A percentile compares a stretch with the other conserved stretches of the same genome.
phyloP scores from a whole-genome alignment of 139 green algal genomes.

The Micractinium sp. region DNA sequence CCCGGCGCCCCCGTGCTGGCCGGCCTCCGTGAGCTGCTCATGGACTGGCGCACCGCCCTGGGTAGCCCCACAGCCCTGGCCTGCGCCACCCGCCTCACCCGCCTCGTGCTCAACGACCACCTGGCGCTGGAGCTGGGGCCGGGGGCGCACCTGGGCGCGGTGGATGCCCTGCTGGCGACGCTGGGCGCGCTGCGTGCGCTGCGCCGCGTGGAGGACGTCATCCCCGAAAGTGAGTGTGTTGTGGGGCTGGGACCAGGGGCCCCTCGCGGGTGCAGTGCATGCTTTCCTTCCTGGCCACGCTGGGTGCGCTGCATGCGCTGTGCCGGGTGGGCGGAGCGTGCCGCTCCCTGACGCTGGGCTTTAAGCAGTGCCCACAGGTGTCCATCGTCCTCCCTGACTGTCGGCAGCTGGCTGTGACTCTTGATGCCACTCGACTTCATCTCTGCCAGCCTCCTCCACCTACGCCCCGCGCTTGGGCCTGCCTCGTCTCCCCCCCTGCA shows the following conservation, averaged over 20 bases:
- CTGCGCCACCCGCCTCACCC: background rate
- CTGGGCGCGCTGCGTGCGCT: background rate
- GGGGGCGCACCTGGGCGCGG: background rate
- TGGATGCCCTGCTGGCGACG: background rate
- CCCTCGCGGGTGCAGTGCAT: no score
- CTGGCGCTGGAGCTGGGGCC: background rate
- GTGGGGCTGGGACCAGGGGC: no score
- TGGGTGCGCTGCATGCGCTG: background rate
- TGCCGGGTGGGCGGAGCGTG: no score
- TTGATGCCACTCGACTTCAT: no score
- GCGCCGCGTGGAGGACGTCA: background rate
- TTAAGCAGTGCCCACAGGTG: no score
- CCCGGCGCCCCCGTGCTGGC: background rate
- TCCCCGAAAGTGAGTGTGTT: background rate
- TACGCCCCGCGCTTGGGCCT: no score
- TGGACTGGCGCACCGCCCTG: slow-evolving; percentile 6
- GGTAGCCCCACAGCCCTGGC: background rate
- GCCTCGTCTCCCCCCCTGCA: no score
- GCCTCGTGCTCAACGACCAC: slow-evolving; percentile 9
- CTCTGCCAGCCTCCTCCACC: no score
- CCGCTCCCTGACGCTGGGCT: no score
- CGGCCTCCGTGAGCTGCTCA: background rate
- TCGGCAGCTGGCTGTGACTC: no score
- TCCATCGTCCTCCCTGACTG: no score
- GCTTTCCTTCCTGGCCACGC: background rate